Evolutionary conservation across 768 basidiomycete genomes (phyloP).

Genomic region (Gloeopeniophorella convolvens): DNA sequence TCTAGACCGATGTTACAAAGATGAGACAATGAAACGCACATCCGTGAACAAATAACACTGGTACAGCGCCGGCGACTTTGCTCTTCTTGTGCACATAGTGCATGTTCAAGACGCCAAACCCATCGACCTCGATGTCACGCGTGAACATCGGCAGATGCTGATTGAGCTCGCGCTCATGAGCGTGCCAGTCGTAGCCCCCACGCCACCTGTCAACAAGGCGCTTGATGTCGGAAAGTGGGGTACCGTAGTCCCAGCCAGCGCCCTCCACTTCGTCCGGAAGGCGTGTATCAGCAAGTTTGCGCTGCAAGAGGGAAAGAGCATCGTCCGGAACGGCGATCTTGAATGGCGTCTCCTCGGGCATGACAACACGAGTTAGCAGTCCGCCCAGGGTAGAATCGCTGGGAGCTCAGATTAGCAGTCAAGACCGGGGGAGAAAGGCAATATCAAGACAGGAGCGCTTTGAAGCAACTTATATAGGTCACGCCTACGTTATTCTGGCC

Average conservation of each 20-base stretch:
- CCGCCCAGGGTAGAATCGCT: no score
- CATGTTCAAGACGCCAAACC: conserved; percentile 27
- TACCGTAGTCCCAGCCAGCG: conserved; percentile 45
- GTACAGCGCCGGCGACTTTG: conserved; percentile 35
- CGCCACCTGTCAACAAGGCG: conserved; percentile 25
- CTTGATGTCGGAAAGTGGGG: conserved; percentile 22
- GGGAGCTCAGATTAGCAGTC: no score
- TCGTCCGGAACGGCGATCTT: conserved; percentile 39
- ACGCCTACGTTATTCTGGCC: no score
- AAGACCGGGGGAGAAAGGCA: no score
- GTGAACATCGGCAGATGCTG: no score
- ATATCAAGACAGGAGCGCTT: no score
- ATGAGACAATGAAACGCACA: conserved; percentile 31
- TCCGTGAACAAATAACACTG: conserved; percentile 51
- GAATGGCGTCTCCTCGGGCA: conserved; percentile 33
- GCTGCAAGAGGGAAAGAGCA: conserved; percentile 34
- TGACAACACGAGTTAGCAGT: no score
- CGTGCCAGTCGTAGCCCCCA: conserved; percentile 26
- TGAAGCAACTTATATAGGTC: no score
- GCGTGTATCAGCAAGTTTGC: conserved; percentile 39
- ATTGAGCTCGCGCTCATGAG: conserved; percentile 26
- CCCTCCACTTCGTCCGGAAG: conserved; percentile 54
- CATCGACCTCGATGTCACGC: conserved; percentile 29
- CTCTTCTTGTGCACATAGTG: conserved; percentile 43
- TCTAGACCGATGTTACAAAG: neutral